phyloP scores from a whole-genome alignment of 2,329 filamentous ascomycete species.

The Penicillium olsonii region DNA sequence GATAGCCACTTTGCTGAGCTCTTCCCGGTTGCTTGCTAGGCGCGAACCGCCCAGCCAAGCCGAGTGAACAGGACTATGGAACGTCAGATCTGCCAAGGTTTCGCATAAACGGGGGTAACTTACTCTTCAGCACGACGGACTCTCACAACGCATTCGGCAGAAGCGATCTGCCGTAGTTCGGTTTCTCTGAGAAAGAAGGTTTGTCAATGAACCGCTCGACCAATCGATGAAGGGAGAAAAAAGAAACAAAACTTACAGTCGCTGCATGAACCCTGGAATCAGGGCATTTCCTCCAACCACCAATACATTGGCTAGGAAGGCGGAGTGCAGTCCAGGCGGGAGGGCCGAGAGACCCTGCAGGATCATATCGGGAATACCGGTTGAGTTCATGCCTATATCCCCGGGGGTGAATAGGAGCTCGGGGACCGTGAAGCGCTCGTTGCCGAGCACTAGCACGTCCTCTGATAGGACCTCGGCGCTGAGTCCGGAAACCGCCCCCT shows the following conservation, averaged over 20 bases:
- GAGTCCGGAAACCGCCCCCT: slow-evolving; percentile 49
- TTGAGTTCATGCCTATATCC: slow-evolving; percentile 81
- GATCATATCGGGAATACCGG: slow-evolving; percentile 79
- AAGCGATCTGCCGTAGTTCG: slow-evolving; percentile 71
- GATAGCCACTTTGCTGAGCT: slow-evolving; percentile 68
- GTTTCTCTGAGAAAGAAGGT: slow-evolving; percentile 47
- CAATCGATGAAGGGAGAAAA: background rate
- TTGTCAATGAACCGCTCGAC: slow-evolving; percentile 19
- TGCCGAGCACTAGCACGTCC: slow-evolving; percentile 82
- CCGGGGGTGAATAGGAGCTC: slow-evolving; percentile 85
- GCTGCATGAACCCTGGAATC: slow-evolving; percentile 77
- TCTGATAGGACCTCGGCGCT: slow-evolving; percentile 59
- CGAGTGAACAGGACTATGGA: slow-evolving; percentile 66
- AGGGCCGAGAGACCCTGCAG: slow-evolving; percentile 73
- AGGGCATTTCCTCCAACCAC: slow-evolving; percentile 84
- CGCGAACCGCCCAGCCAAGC: slow-evolving; percentile 85
- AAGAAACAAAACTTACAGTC: slow-evolving; percentile 66
- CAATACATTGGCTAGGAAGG: slow-evolving; percentile 80
- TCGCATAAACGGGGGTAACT: slow-evolving; percentile 23
- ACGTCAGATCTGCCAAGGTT: slow-evolving; percentile 8
- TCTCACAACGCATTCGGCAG: slow-evolving; percentile 75
- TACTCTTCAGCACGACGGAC: slow-evolving; percentile 68
- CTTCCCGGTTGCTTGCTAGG: slow-evolving; percentile 68
- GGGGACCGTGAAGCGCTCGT: slow-evolving; percentile 87
- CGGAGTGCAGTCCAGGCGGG: slow-evolving; percentile 81